Base-by-base conservation (phyloP, 352 stramenopile genomes). In the Pilasporangium apinafurcum region DNA sequence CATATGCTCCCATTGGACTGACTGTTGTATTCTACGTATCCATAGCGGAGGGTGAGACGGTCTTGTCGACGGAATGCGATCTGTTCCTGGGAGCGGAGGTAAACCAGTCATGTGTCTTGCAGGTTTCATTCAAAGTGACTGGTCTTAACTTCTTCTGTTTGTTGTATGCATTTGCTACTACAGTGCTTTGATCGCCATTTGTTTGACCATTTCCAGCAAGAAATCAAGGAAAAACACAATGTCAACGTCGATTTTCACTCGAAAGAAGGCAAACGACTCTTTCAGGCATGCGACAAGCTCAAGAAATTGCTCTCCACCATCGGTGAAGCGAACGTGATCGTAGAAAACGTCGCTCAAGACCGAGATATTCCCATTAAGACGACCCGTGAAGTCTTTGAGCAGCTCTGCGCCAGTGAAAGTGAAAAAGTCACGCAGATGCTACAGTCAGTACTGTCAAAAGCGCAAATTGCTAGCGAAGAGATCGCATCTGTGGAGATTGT, bases 301-400 rank as follows among this genome's bases (percentile, higher is more conserved):
- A 92, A 95, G 55, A 94, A 95, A 52, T 54, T 96, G 36, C 62
- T 97, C 24, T 95, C 81, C 22, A 94, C 83, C 13, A 94, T 95
- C 39, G 65, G 60, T 26, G 68, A 86, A 18, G 84, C 86, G 25
- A 68, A 62, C 21, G 76, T 92, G 20, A 86, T 68, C 2, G 79
- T 94, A 22, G 86, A 96, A 41, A 92, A 92, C 53, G 59, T 96
- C 32, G 65, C 71, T 6, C 73, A 75, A 16, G 83, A 92, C 55
- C 67, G 76, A 39, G 88, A 97, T 47, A 62, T 94, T 13, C 70
- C 62, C 37, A 75, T 97, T 35, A 65, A 65, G 25, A 62, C 92
- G 12, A 82, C 76, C 26, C 74, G 83, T 38, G 63, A 83, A 34
- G 53, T 76, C 28, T 89, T 96, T 40, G 62, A 87, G 43, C 56